Conservation (phyloP, 2,329 filamentous ascomycete species). For the Helminthosporium solani region DNA sequence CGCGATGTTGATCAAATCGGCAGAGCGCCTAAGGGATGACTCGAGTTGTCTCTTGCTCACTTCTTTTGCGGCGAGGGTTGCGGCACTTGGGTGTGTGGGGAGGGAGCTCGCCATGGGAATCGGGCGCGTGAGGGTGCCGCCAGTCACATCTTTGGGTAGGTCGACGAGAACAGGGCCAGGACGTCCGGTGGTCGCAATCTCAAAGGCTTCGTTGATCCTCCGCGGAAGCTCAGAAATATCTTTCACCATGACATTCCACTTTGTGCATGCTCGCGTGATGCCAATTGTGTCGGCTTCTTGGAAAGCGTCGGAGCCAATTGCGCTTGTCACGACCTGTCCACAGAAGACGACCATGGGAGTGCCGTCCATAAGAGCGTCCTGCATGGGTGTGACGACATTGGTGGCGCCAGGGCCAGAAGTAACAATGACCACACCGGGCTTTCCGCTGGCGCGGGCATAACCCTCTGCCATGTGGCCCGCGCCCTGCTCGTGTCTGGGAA, state of each 20-base stretch:
- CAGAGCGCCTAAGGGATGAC: constrained; percentile 72
- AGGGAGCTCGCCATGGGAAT: constrained; percentile 76
- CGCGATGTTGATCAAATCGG: constrained; percentile 77
- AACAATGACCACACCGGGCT: constrained; percentile 92
- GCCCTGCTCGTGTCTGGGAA: constrained; percentile 95
- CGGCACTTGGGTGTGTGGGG: constrained; percentile 80
- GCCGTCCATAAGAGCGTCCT: constrained; percentile 92
- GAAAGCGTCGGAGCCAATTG: constrained; percentile 94
- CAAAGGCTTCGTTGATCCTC: constrained; percentile 95
- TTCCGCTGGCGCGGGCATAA: constrained; percentile 89
- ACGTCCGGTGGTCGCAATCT: constrained; percentile 91
- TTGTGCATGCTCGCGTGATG: constrained; percentile 92
- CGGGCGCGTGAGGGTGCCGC: constrained; percentile 74
- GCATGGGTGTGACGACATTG: constrained; percentile 94
- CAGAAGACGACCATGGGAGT: constrained; percentile 95
- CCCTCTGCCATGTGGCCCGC: constrained; percentile 98
- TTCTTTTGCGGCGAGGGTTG: constrained; percentile 77
- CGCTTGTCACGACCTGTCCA: constrained; percentile 85
- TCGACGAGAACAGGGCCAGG: constrained; percentile 95
- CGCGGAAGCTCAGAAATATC: constrained; percentile 88
- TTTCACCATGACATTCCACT: constrained; percentile 99
- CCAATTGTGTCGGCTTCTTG: constrained; percentile 94
- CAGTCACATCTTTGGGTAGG: constrained; percentile 94
- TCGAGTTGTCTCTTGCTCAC: constrained; percentile 71
- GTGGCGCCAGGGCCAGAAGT: constrained; percentile 96